Evolutionary conservation across 1,284 basidiomycete genomes (phyloP).

Genomic region (Thelephora terrestris): DNA sequence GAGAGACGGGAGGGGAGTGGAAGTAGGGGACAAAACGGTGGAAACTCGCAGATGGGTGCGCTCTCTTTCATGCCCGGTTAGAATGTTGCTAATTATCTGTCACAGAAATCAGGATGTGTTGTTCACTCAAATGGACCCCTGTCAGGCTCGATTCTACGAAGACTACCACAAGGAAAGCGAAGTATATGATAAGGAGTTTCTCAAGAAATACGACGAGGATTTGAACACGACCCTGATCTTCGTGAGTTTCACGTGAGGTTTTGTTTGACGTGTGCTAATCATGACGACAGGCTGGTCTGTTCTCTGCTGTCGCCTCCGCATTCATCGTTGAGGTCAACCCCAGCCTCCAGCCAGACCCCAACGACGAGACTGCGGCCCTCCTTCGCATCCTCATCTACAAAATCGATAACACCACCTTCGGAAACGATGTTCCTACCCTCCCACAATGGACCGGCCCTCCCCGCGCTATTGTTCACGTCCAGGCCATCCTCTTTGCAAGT

Average conservation of each 20-base stretch:
- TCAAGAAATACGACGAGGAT: constrained; percentile 6
- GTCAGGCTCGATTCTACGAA: too few species aligned
- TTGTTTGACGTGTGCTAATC: too few species aligned
- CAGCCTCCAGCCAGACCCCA: constrained; percentile 3
- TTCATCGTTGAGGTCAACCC: constrained; percentile 7
- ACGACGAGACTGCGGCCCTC: not conserved
- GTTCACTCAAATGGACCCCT: too few species aligned
- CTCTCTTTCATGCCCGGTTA: too few species aligned
- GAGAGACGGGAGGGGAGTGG: too few species aligned
- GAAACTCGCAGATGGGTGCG: too few species aligned
- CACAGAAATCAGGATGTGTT: too few species aligned
- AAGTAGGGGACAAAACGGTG: too few species aligned
- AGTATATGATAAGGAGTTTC: not conserved
- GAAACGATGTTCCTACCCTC: not conserved
- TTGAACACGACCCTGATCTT: constrained; percentile 7
- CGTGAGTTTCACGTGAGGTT: not conserved
- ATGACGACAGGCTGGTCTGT: constrained; percentile 2
- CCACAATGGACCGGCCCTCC: not conserved
- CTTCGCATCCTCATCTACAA: not conserved
- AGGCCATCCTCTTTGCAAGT: constrained; percentile 1
- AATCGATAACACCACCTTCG: not conserved
- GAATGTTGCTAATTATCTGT: too few species aligned
- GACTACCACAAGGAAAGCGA: not conserved
- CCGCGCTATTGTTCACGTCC: not conserved
- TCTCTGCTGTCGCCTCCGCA: constrained; percentile 8